Conservation (phyloP, 2,329 filamentous ascomycete species). For the Dactylellina cionopaga region DNA sequence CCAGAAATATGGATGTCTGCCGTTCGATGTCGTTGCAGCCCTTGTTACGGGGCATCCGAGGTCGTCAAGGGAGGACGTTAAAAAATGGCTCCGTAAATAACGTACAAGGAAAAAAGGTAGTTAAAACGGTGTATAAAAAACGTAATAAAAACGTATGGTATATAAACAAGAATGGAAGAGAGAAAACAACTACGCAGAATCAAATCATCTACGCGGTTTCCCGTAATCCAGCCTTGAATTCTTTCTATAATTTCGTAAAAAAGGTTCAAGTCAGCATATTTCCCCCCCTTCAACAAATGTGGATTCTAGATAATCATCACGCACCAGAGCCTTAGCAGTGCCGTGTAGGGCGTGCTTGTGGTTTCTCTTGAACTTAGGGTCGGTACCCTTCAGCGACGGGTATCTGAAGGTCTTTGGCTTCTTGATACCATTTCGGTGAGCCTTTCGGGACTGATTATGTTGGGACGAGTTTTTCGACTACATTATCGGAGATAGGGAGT, state of each 20-base stretch:
- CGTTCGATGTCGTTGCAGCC: constrained; percentile 5
- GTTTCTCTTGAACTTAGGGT: constrained; percentile 99
- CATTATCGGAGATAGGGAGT: constrained; percentile 61
- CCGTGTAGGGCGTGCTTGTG: constrained; percentile 98
- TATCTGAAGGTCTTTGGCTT: constrained; percentile 99
- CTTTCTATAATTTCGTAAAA: constrained; percentile 77
- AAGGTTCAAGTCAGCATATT: constrained; percentile 59
- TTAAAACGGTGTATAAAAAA: constrained; percentile 27
- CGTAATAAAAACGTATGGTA: constrained; percentile 39
- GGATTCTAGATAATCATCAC: constrained; percentile 58
- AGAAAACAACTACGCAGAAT: constrained; percentile 27
- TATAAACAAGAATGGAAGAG: constrained; percentile 38
- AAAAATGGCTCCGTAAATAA: constrained; percentile 40
- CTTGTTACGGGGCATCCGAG: background rate
- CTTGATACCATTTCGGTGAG: constrained; percentile 99
- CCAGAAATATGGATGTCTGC: constrained; percentile 10
- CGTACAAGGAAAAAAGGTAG: constrained; percentile 37
- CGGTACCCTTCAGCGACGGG: constrained; percentile 97
- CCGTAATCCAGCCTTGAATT: constrained; percentile 95
- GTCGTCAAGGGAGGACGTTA: constrained; percentile 17
- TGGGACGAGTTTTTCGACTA: constrained; percentile 99
- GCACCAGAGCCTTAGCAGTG: constrained; percentile 96
- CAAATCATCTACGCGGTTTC: constrained; percentile 74
- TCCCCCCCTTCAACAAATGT: background rate
- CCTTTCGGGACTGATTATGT: constrained; percentile 98